phyloP scores from a whole-genome alignment of 257 asterid species.

The Ligustrum vulgare region DNA sequence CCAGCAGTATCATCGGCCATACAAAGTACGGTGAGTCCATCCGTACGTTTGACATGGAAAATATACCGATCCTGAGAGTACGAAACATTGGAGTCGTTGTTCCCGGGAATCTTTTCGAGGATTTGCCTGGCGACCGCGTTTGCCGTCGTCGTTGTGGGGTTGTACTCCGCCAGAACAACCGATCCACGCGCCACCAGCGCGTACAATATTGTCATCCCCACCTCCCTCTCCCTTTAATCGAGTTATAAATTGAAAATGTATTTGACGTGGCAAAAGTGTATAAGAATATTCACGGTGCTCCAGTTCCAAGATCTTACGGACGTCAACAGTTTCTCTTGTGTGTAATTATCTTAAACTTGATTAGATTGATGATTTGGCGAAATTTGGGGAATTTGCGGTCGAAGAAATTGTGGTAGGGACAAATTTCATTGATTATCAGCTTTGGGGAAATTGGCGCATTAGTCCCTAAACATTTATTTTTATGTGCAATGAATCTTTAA shows the following conservation, averaged over 20 bases:
- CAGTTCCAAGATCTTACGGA: too few species aligned
- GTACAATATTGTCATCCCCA: conserved; percentile 77
- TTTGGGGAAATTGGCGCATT: too few species aligned
- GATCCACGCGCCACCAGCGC: conserved; percentile 98
- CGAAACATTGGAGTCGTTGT: conserved; percentile 71
- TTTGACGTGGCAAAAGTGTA: too few species aligned
- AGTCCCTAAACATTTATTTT: too few species aligned
- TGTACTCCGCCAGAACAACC: conserved; percentile 85
- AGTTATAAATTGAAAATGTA: too few species aligned
- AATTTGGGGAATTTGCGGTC: background rate
- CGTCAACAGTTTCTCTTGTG: too few species aligned
- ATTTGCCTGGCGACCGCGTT: conserved; percentile 87
- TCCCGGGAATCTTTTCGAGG: conserved; percentile 84
- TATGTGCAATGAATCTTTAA: too few species aligned
- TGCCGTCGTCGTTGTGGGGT: conserved; percentile 85
- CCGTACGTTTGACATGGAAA: conserved; percentile 97
- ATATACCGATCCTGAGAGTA: conserved; percentile 98
- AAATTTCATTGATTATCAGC: background rate
- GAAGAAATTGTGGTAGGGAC: background rate
- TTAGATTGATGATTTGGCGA: background rate
- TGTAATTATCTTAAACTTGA: too few species aligned
- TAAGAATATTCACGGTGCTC: too few species aligned
- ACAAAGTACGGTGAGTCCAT: conserved; percentile 96
- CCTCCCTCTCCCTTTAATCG: conserved; percentile 14
- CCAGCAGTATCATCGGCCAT: conserved; percentile 99